Evolutionary conservation across 306 rosid genomes (phyloP), one percentile per base, ranked within the genome.

Genomic region (Gastrolobium villosum): DNA sequence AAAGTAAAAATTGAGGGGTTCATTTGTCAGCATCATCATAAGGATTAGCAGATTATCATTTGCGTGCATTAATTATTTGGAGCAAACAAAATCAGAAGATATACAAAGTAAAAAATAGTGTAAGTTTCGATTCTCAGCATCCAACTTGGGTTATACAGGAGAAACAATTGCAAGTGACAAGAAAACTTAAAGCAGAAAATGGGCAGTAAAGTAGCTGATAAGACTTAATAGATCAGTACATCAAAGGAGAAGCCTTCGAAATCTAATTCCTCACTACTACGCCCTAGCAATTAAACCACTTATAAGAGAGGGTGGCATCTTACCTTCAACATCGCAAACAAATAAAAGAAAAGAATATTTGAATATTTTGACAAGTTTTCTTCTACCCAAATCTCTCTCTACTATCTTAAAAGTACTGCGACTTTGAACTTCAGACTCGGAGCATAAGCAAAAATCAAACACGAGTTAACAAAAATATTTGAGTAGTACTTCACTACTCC

Each of bases 1-100:
- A 49, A 62, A 37, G 37, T 31, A 39, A 20, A 20, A 20, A 20
- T 20, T 20, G 26, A 20, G 26, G 26, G 26, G 26, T 20, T 20
- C 99, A 95, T 79, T 91, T 92, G 74, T 95, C 99, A 83, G 98
- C 97, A 82, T 84, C 50, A 53, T 79, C 90, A 84, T 70, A 43
- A 14, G 44, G 61, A 63, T 77, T 8, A 75, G 49, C 40, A 60
- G n/a, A 63, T 64, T 67, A 78, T 68, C 70, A 78, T 35, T 37
- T 70, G 26, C 79, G 35, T 31, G 60, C 45, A 61, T 63, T 45
- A 60, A 43, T 75, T 46, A 48, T 54, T 52, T 13, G 49, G 72
- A 72, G 7, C 54, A 35, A 60, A 66, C 28, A 67, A 68, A 46
- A 32, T 14, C 32, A 3, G 11, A n/a, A 66, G 74, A 57, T 3